Base-by-base conservation (phyloP, 1,139 yeast species). In the Taiozyma onychis region DNA sequence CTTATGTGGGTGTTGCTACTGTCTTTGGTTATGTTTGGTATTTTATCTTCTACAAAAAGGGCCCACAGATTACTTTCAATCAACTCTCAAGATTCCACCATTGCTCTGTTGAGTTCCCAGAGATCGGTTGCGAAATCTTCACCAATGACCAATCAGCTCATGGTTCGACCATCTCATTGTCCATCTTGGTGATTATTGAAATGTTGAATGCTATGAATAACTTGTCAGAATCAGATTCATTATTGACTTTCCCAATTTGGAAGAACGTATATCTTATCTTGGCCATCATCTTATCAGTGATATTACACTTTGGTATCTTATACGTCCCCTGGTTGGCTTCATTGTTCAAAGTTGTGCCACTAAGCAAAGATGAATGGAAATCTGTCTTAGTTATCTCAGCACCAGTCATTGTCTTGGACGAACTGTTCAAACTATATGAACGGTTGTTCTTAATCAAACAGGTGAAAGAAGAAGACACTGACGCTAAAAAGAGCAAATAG, bases 11-110 rank as follows among this genome's bases (percentile, higher is more conserved):
- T 28, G 52, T 57, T 41, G 74, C 73, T 4, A 71, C 75, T 13
- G 74, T 71, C n/a, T 67, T 66, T 51, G 74, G 74, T 14, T 71
- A 71, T 51, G 68, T 65, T 14, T 71, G 75, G 75, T 69, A 69
- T 63, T 71, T 69, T 57, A 49, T 70, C 46, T 58, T 54, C 47
- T 66, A 67, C 51, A 47, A 54, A 8, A 56, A 62, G 30, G 75
- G 75, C 6, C 75, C 75, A 11, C 63, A 62, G 49, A 65, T 70
- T 37, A 46, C 66, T 7, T 71, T 58, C 53, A 24, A 55, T 41
- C 67, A 69, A 53, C 57, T 71, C 37, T 63, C 71, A 6, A 67
- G 66, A 49, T 69, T 69, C 59, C 74, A 69, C 48, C 60, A 63
- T 47, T 70, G 74, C 49, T 52, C 66, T 2, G 39, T 57, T 4